Evolutionary conservation across 2,329 filamentous ascomycete species (phyloP), one percentile per base, ranked within the genome.

Genomic region (Chaetomium globosum): DNA sequence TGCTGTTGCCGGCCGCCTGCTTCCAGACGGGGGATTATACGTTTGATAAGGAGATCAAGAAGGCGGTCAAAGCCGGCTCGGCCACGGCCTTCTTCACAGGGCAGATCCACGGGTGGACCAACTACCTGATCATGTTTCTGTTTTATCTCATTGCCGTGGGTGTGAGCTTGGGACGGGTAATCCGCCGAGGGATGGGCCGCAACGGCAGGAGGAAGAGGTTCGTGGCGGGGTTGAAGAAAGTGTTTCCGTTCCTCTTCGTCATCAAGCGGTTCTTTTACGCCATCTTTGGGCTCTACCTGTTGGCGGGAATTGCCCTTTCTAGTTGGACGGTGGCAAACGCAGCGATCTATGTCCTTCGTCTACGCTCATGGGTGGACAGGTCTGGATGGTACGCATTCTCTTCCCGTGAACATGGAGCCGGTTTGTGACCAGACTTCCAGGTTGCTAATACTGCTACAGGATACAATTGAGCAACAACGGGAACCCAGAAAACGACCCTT

Each of bases 1-100:
- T 77, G 56, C 71, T 77, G 43, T 66, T 76, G 26, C 70, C 74
- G 0, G 75, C 75, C 1, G 74, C 73, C 6, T 77, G 75, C 65
- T 77, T 76, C 67, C 72, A 77, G 66, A 66, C 51, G 16, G 62
- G 51, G 10, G 48, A 57, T 7, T 33, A 28, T 5, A 26, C 19
- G 6, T 30, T 73, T 2, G 43, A 39, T 26, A 56, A 36, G 13
- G 65, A 67, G 46, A 23, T 67, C n/a, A 23, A 55, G 16, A 63
- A 60, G 13, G 26, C 63, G 9, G 36, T 66, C 13, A 49, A 49
- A 28, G 53, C 59, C 10, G 52, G 58, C 31, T 69, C 53, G n/a
- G 19, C 58, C 1, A 23, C 58, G 5, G 52, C 36, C 4, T 64
- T 68, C 51, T 62, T 69, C 36, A 39, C 31, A 13, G 63, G 63